Conservation (phyloP, 2,329 filamentous ascomycete species). For the Neopestalotiopsis sp. region DNA sequence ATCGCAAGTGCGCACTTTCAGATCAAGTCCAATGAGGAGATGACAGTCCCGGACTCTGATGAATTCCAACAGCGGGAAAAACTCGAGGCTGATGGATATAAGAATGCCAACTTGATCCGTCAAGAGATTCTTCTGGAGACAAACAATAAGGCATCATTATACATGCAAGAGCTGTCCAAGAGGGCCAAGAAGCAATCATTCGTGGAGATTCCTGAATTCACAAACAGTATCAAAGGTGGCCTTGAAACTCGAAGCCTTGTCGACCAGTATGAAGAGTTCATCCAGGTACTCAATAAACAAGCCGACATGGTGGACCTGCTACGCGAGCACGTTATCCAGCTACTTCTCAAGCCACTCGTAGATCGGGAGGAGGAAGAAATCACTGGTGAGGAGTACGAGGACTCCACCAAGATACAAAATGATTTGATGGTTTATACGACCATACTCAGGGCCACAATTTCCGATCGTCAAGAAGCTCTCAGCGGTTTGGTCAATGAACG, state of each 20-base stretch:
- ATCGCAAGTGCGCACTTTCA: conserved; percentile 84
- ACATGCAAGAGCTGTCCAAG: conserved; percentile 67
- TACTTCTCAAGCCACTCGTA: conserved; percentile 76
- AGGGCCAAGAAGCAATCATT: conserved; percentile 60
- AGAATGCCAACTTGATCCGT: conserved; percentile 77
- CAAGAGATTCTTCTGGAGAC: conserved; percentile 73
- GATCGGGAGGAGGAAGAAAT: conserved; percentile 79
- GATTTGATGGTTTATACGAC: conserved; percentile 88
- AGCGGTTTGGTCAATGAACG: conserved; percentile 79
- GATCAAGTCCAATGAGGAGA: conserved; percentile 72
- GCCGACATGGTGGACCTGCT: conserved; percentile 73
- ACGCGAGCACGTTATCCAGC: conserved; percentile 73
- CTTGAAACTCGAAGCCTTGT: conserved; percentile 74
- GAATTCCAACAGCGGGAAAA: conserved; percentile 70
- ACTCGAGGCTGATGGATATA: conserved; percentile 75
- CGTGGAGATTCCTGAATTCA: conserved; percentile 66
- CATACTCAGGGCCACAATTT: conserved; percentile 73
- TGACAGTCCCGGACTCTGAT: conserved; percentile 70
- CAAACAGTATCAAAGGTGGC: conserved; percentile 59
- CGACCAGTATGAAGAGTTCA: conserved; percentile 69
- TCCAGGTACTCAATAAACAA: conserved; percentile 72
- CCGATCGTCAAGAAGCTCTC: conserved; percentile 78
- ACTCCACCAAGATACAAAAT: conserved; percentile 86
- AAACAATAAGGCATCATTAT: conserved; percentile 60
- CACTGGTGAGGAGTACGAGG: conserved; percentile 88